Evolutionary conservation across 805 yeast species (phyloP).

Genomic region (Wickerhamiella australiensis): DNA sequence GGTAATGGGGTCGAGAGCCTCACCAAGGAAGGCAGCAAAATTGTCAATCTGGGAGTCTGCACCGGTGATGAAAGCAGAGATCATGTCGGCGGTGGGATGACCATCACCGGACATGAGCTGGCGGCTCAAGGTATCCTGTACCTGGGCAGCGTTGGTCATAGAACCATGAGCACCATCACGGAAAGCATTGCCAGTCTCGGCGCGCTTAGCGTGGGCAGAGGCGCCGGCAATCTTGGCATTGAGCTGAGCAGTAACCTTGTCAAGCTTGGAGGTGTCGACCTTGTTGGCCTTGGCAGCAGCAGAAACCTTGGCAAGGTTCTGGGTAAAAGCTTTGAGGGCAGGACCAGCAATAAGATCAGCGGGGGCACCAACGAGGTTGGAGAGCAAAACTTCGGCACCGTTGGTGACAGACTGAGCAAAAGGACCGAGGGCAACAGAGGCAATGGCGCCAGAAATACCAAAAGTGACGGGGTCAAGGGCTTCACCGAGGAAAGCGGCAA

Average conservation of each 20-base stretch:
- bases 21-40: constrained; percentile 19
- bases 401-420: constrained; percentile 25
- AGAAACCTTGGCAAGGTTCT: constrained; percentile 18
- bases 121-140: constrained; percentile 17
- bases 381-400: constrained; percentile 26
- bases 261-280: constrained; percentile 12
- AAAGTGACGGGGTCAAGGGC: constrained; percentile 20
- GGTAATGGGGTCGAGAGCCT: constrained; percentile 19
- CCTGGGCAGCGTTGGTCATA: constrained; percentile 18
- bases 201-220: constrained; percentile 14
- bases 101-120: constrained; percentile 18
- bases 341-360: constrained; percentile 5
- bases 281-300: constrained; percentile 19
- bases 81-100: constrained; percentile 19
- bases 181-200: constrained; percentile 16
- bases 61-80: constrained; percentile 24
- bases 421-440: constrained; percentile 24
- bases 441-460: constrained; percentile 23
- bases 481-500: constrained; percentile 18
- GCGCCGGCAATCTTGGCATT: constrained; percentile 15
- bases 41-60: constrained; percentile 28
- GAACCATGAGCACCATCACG: constrained; percentile 17
- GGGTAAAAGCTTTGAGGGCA: constrained; percentile 12
- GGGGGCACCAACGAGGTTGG: constrained; percentile 23
- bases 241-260: constrained; percentile 6